Percentiles rank a stretch among this genome's conserved stretches.
phyloP scores from a whole-genome alignment of 2,329 filamentous ascomycete genomes.

The Xylariales sp. region DNA sequence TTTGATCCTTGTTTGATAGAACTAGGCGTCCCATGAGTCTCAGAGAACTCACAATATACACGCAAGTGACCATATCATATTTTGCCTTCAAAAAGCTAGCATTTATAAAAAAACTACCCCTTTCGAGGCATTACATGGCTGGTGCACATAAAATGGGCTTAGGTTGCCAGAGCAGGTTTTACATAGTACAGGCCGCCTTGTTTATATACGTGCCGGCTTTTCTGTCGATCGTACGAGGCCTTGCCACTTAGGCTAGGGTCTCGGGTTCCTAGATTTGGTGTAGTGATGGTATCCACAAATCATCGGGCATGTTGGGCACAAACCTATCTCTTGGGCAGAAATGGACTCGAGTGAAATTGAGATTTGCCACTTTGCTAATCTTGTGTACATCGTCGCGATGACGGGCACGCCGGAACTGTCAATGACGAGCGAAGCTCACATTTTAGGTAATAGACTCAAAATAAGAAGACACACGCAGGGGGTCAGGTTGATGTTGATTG shows the following conservation, averaged over 20 bases:
- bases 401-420: background rate
- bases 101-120: background rate
- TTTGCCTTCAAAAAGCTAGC: background rate
- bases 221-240: slow-evolving; percentile 39
- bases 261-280: slow-evolving; percentile 39
- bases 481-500: slow-evolving; percentile 58
- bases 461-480: background rate
- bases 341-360: slow-evolving; percentile 46
- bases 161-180: background rate
- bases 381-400: background rate
- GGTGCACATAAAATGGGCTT: background rate
- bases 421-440: background rate
- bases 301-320: slow-evolving; percentile 49
- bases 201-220: background rate
- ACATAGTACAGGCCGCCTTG: background rate
- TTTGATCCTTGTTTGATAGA: background rate
- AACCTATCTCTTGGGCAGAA: slow-evolving; percentile 59
- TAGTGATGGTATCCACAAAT: slow-evolving; percentile 35
- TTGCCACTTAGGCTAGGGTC: slow-evolving; percentile 58
- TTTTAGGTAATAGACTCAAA: background rate
- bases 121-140: background rate
- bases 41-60: background rate
- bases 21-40: background rate
- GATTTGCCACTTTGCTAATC: background rate
- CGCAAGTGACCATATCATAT: background rate